Base-by-base conservation (phyloP, 345 rosid genomes). In the Lepidium africanum region DNA sequence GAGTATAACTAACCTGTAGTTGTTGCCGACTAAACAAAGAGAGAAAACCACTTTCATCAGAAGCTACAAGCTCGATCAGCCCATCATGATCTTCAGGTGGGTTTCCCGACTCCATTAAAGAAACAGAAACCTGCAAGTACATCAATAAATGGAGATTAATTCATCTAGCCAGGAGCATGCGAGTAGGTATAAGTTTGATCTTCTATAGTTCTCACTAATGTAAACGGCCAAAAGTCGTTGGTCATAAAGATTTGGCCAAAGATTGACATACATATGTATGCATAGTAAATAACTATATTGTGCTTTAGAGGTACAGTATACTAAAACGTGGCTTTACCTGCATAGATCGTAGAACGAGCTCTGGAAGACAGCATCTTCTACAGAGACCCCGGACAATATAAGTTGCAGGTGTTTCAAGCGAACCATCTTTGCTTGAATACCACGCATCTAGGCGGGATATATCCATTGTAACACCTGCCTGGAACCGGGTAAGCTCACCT, bases 401-500 rank as follows among this genome's bases (percentile, higher is more conserved):
- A n/a, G 91, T 73, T 32, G 99, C 97, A 45, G 91, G 90, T 47
- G 73, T 80, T 76, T 87, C 90, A 74, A 87, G 70, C 49, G 85
- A 73, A 39, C 93, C 89, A 13, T 85, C 95, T 78, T 87, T 76
- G 71, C 52, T 81, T 54, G 89, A 81, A 81, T 89, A 94, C 97
- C 96, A 89, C 40, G 99, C 95, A 77, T 94, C 96, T 74, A 94
- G 82, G 71, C 95, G 81, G 61, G 93, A 94, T 64, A 94, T 94
- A 79, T 87, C 96, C 92, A 89, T 80, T 25, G 97, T 85, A 43
- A 94, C 96, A 73, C 99, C 99, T 10, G 79, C 73, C 76, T 87
- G 96, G 74, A 94, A 91, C 75, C 92, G 84, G 56, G 61, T 75
- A 83, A 94, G 99, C 82, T 94, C 99, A 57, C 99, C 99, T 94